Evolutionary conservation across 176 grass and related monocot species (phyloP).

Genomic region (Poa annua): DNA sequence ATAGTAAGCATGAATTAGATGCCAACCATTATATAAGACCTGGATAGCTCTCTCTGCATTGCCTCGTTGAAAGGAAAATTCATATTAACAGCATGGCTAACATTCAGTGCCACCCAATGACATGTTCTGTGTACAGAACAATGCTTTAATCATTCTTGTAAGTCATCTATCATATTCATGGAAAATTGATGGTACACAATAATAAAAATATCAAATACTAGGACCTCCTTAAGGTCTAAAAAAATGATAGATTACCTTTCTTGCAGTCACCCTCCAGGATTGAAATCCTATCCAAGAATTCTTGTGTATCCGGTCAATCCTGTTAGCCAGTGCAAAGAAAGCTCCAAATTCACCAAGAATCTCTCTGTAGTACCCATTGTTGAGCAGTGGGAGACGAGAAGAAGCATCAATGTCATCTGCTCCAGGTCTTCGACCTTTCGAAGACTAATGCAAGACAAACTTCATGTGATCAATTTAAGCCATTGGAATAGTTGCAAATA

Average conservation of each 20-base stretch:
- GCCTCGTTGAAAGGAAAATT: constrained; percentile 16
- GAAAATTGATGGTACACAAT: neutral
- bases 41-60: constrained; percentile 21
- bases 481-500: constrained; percentile 10
- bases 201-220: constrained; percentile 35
- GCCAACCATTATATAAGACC: constrained; percentile 9
- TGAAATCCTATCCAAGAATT: constrained; percentile 99
- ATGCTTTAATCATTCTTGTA: constrained; percentile 17
- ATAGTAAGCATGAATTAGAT: constrained; percentile 22
- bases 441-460: constrained; percentile 56
- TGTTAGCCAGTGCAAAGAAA: constrained; percentile 86
- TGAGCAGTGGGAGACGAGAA: constrained; percentile 82
- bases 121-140: constrained; percentile 13
- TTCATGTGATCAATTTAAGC: constrained; percentile 41
- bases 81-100: constrained; percentile 14
- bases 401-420: constrained; percentile 97
- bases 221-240: neutral
- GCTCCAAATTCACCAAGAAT: constrained; percentile 95
- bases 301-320: constrained; percentile 85
- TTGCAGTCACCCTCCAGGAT: constrained; percentile 85
- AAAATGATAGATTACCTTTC: constrained; percentile 59
- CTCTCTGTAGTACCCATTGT: constrained; percentile 80
- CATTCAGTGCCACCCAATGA: constrained; percentile 16
- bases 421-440: constrained; percentile 84
- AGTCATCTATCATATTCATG: neutral